Percentiles rank a stretch among this genome's conserved stretches.
Evolutionary conservation across 768 basidiomycete genomes (phyloP).

Genomic region (Phylloporus sp.): DNA sequence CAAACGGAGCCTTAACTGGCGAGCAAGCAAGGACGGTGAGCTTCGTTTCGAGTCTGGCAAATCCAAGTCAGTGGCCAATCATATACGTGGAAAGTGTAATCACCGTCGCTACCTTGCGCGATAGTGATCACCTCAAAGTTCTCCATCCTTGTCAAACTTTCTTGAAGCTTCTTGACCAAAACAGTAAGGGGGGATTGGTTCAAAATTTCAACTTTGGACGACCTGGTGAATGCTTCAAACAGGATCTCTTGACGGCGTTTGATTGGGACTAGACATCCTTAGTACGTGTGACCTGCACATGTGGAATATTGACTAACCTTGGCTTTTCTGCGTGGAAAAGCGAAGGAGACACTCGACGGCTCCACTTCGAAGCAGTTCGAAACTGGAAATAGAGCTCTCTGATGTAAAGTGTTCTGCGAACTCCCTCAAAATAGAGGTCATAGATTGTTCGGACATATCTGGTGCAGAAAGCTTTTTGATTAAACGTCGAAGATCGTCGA

Average conservation of each 20-base stretch:
- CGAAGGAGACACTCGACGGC: slow-evolving; percentile 82
- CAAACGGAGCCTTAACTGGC: slow-evolving; percentile 84
- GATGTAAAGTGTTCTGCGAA: slow-evolving; percentile 79
- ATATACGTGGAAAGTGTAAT: slow-evolving; percentile 2
- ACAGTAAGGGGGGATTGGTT: slow-evolving; percentile 61
- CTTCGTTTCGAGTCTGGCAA: slow-evolving; percentile 78
- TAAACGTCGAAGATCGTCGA: slow-evolving; percentile 55
- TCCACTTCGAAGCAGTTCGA: slow-evolving; percentile 92
- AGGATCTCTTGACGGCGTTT: slow-evolving; percentile 70
- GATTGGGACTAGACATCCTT: slow-evolving; percentile 47
- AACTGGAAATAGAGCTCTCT: slow-evolving; percentile 83
- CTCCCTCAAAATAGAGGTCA: slow-evolving; percentile 58
- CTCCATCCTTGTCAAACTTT: slow-evolving; percentile 92
- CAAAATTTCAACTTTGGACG: slow-evolving; percentile 38
- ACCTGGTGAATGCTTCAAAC: slow-evolving; percentile 69
- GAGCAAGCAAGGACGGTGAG: slow-evolving; percentile 86
- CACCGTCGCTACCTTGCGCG: slow-evolving; percentile 76
- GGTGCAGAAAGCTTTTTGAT: slow-evolving; percentile 58
- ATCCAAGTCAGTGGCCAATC: slow-evolving; percentile 1
- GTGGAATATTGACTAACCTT: slow-evolving; percentile 8
- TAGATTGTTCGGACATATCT: slow-evolving; percentile 56
- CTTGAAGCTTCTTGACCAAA: slow-evolving; percentile 93
- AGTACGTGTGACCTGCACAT: slow-evolving; percentile 1
- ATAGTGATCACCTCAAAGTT: slow-evolving; percentile 93
- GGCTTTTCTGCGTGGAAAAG: slow-evolving; percentile 68